A percentile compares a stretch with the other conserved stretches of the same genome.
Conservation (phyloP, 306 rosid species). For the Trifolium repens region DNA sequence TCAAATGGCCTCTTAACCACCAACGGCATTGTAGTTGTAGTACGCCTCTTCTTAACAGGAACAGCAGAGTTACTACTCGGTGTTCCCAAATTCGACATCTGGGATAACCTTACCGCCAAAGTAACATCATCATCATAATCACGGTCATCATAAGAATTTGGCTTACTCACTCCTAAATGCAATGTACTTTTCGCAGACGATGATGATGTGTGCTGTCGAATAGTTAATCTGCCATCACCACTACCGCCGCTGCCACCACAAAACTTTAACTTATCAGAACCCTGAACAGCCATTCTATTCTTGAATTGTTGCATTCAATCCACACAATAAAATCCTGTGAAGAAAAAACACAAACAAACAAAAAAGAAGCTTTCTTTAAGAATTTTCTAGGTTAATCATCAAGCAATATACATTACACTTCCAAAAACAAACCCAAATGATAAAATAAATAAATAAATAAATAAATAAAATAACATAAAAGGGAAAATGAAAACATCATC, state of each 20-base stretch:
- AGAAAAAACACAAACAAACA: not conserved
- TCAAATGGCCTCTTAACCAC: not conserved
- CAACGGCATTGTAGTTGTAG: not conserved
- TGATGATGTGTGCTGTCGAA: not conserved
- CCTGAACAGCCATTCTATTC: slow-evolving; percentile 36
- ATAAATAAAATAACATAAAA: not conserved
- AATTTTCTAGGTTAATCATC: not conserved
- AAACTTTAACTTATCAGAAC: not conserved
- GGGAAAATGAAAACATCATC: too few species aligned
- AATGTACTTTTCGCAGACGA: not conserved
- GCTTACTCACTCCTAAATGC: not conserved
- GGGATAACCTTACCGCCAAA: slow-evolving; percentile 5
- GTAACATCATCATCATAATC: slow-evolving; percentile 10
- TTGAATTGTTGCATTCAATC: not conserved
- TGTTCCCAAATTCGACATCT: not conserved
- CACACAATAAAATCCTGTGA: slow-evolving; percentile 4
- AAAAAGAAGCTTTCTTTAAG: not conserved
- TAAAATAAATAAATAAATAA: too few species aligned
- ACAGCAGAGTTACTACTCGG: not conserved
- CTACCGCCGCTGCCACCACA: not conserved
- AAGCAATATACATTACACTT: not conserved
- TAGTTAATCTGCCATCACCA: not conserved
- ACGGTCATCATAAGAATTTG: not conserved
- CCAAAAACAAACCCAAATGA: not conserved
- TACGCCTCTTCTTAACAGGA: slow-evolving; percentile 1